Conservation (phyloP, 2,329 filamentous ascomycete genomes). For the Penicillium thymicola region DNA sequence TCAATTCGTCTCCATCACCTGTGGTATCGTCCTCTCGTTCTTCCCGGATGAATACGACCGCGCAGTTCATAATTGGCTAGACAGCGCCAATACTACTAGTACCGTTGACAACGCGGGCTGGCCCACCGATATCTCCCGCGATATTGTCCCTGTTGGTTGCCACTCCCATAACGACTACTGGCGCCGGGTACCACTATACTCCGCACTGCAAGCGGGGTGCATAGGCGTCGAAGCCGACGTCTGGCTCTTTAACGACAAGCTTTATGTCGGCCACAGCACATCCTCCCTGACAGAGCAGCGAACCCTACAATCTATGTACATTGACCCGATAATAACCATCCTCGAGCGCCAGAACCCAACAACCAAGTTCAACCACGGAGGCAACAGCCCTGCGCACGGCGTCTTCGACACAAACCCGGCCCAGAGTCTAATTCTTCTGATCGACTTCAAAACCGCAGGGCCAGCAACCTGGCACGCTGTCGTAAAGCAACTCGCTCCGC, state of each 20-base stretch:
- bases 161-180: conserved; percentile 62
- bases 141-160: conserved; percentile 50
- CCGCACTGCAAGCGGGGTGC: conserved; percentile 55
- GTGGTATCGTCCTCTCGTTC: conserved; percentile 39
- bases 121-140: conserved; percentile 51
- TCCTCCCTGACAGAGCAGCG: conserved; percentile 45
- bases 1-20: conserved; percentile 40
- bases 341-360: conserved; percentile 50
- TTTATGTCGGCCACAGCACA: conserved; percentile 54
- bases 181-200: conserved; percentile 53
- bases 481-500: conserved; percentile 43
- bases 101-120: conserved; percentile 39
- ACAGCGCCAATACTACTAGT: conserved; percentile 33
- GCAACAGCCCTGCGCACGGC: conserved; percentile 39
- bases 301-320: conserved; percentile 52
- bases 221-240: conserved; percentile 57
- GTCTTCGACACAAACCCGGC: conserved; percentile 51
- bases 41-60: conserved; percentile 44
- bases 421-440: conserved; percentile 51
- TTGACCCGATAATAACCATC: conserved; percentile 51
- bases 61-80: conserved; percentile 41
- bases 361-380: conserved; percentile 35
- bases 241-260: conserved; percentile 53
- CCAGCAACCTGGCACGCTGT: conserved; percentile 38
- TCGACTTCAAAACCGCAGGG: conserved; percentile 51